Base-by-base conservation (phyloP, 228 moss, liverwort and hornwort species). In the Sphagnum magellanicum region DNA sequence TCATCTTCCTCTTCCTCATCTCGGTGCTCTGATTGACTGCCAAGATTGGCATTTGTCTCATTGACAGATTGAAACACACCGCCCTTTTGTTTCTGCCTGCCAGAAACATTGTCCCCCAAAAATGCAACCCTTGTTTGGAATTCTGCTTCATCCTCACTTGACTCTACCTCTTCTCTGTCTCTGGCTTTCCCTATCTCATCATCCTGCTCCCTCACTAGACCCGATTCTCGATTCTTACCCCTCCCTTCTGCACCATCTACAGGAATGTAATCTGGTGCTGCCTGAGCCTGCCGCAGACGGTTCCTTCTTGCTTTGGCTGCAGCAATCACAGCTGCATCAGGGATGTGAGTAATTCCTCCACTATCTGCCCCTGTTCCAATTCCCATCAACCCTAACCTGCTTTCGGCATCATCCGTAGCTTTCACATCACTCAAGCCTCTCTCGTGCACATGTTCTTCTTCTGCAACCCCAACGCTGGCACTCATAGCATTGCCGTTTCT, bases 1-100 rank as follows among this genome's bases (percentile, higher is more conserved):
- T 92, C 98, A 57, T 98, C 98, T 68, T 89, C 98, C 79, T 98
- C 92, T 49, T 98, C 97, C 63, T 94, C 94, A 67, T 94, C 93
- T 67, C 85, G 75, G 55, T 80, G 85, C 71, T 81, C 79, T 63
- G 81, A 67, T 51, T 83, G 78, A 47, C 81, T 87, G 74, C 80
- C 85, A 74, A 81, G 87, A 3, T 47, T 57, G 5, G 53, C 67
- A 32, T 67, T 8, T 8, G 55, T 65, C 51, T 81, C 77, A 59
- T 81, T 79, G 60, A 83, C 76, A 62, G 83, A 78, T 17, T 91
- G 93, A 76, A 97, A 97, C 46, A 97, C 97, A 60, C 88, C 91
- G 12, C 84, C 77, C 46, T 85, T 85, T 5, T 75, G 80, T 60
- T 84, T 89, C 6, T 78, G 64, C 68, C 82, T 82, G 13, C 72